Evolutionary conservation across 305 asterid species (phyloP), one percentile per base, ranked within the genome.

Genomic region (Petunia hybrid): DNA sequence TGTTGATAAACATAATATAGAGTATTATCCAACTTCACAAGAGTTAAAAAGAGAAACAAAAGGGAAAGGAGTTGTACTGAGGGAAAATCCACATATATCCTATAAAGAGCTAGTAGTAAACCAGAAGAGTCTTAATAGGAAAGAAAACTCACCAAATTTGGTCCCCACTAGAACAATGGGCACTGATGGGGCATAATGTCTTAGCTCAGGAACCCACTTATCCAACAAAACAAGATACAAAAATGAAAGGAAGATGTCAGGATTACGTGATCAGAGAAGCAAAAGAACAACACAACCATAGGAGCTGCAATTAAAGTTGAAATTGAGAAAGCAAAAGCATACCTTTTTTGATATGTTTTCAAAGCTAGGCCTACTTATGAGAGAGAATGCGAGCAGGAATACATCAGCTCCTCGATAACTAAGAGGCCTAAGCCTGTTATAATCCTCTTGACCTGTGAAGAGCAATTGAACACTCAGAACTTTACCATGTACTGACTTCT

Each of bases 361-460:
- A 87, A 88, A 93, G 91, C 98, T 93, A 81, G 98, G 98, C 92
- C 94, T 89, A 80, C 98, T 93, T 82, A 93, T 93, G 88, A 93
- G 97, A 76, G 98, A 93, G 85, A 93, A 93, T 8, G 95, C 95
- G 61, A 93, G 95, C 41, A 93, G 78, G 88, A 93, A 93, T 8
- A 93, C 97, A 87, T 93, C 98, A 3, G 97, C 97, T 81, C 95
- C 98, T 86, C 98, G 87, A 84, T 93, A 93, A 78, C 98, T 93
- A 70, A 93, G 93, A 38, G 98, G 98, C 87, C 98, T 91, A 64
- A 93, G 86, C 87, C 97, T 87, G 91, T 93, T 93, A 73, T 93
- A 93, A 82, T 93, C 98, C 87, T 93, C 98, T 91, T 93, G 98
- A 71, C 98, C 97, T 93, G 95, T 77, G 83, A 81, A 63, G 14